A percentile compares a stretch with the other conserved stretches of the same genome.
phyloP scores from a whole-genome alignment of 2,329 filamentous ascomycete species.

The Fusarium stilboides region DNA sequence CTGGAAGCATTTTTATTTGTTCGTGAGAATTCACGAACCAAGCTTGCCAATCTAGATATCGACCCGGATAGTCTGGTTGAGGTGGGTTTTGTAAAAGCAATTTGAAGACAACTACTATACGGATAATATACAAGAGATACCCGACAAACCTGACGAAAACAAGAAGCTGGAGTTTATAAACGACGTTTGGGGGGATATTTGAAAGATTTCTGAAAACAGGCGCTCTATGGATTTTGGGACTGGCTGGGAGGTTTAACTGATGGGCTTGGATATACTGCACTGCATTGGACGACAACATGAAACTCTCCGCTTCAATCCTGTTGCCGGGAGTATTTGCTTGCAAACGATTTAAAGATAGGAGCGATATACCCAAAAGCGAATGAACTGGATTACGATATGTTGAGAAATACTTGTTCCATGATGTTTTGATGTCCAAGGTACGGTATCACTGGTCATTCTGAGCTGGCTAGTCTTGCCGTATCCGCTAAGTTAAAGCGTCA shows the following conservation, averaged over 20 bases:
- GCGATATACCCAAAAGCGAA: conserved; percentile 42
- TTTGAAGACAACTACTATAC: conserved; percentile 55
- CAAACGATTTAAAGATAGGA: conserved; percentile 23
- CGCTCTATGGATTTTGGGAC: conserved; percentile 26
- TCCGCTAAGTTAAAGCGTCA: no score
- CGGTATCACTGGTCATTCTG: no score
- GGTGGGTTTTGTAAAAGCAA: conserved; percentile 79
- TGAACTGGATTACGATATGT: conserved; percentile 6
- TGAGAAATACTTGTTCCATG: neutral
- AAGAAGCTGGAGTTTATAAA: conserved; percentile 15
- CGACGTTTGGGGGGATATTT: conserved; percentile 5
- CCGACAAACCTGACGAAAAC: conserved; percentile 10
- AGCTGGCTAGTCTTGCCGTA: no score
- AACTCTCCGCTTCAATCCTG: conserved; percentile 25
- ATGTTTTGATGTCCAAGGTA: no score
- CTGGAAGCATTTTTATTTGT: conserved; percentile 74
- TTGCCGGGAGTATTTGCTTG: conserved; percentile 30
- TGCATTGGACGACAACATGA: conserved; percentile 25
- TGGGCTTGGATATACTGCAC: neutral
- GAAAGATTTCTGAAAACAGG: conserved; percentile 18
- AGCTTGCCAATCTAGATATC: conserved; percentile 72
- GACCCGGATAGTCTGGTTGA: conserved; percentile 73
- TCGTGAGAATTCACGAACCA: conserved; percentile 75
- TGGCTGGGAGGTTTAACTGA: conserved; percentile 22
- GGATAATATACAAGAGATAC: conserved; percentile 27